Conservation (phyloP, 2,329 filamentous ascomycete genomes). For the Penicillium concentricum region DNA sequence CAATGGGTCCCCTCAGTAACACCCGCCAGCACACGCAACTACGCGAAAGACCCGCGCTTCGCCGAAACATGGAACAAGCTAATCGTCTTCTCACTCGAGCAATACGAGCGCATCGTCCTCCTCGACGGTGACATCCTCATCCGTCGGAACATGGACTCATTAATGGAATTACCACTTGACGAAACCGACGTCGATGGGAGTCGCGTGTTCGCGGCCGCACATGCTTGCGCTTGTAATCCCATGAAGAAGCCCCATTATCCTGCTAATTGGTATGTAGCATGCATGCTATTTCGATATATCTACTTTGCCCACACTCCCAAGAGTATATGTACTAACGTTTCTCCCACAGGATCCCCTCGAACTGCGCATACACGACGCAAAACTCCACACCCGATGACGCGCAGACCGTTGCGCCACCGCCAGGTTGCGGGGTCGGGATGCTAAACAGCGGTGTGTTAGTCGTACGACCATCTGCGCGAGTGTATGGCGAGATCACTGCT, state of each 20-base stretch:
- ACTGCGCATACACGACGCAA: slow-evolving; percentile 12
- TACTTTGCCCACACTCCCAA: too few relatives aligned
- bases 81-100: slow-evolving; percentile 66
- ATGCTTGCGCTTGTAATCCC: slow-evolving; percentile 84
- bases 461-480: slow-evolving; percentile 50
- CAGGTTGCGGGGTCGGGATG: slow-evolving; percentile 53
- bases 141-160: slow-evolving; percentile 76
- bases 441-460: slow-evolving; percentile 58
- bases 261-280: slow-evolving; percentile 55
- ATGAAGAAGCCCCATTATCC: slow-evolving; percentile 74
- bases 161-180: slow-evolving; percentile 69
- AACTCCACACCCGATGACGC: background rate
- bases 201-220: slow-evolving; percentile 71
- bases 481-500: slow-evolving; percentile 49
- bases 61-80: slow-evolving; percentile 85
- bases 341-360: slow-evolving; percentile 13
- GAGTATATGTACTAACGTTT: slow-evolving; percentile 29
- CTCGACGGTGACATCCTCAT: slow-evolving; percentile 82
- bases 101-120: slow-evolving; percentile 73
- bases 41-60: slow-evolving; percentile 72
- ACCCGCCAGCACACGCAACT: slow-evolving; percentile 64
- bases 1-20: slow-evolving; percentile 69
- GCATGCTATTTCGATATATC: too few relatives aligned
- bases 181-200: slow-evolving; percentile 43
- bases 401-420: slow-evolving; percentile 40